Percentiles rank a stretch among this genome's conserved stretches.
Evolutionary conservation across 2,329 filamentous ascomycete genomes (phyloP).

Genomic region (Akanthomyces muscarius): DNA sequence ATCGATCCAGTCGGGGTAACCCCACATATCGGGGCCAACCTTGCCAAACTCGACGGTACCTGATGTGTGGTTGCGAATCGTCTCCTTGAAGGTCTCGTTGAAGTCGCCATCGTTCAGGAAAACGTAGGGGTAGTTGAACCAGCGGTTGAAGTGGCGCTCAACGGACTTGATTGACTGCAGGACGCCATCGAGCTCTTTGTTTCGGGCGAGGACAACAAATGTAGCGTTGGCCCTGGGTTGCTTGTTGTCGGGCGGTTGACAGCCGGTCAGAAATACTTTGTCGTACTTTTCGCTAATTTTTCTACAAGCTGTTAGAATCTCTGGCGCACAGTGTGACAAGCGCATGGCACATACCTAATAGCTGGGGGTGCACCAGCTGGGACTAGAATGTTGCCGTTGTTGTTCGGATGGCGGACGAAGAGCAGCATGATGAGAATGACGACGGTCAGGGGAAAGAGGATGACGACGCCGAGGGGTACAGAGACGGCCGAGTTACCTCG

Average conservation of each 20-base stretch:
- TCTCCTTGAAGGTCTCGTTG: constrained; percentile 88
- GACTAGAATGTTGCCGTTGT: constrained; percentile 77
- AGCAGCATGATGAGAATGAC: constrained; percentile 86
- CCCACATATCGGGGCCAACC: constrained; percentile 89
- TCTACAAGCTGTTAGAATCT: constrained; percentile 41
- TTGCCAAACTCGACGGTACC: constrained; percentile 86
- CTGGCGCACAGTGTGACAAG: too few relatives aligned
- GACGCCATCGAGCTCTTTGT: constrained; percentile 94
- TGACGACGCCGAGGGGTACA: constrained; percentile 84
- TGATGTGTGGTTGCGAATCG: constrained; percentile 86
- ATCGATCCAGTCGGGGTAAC: constrained; percentile 95
- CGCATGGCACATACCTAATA: constrained; percentile 62
- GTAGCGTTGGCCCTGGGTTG: constrained; percentile 85
- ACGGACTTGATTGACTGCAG: constrained; percentile 97
- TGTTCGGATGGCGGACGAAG: constrained; percentile 82
- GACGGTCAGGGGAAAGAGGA: constrained; percentile 88
- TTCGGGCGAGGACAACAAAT: constrained; percentile 91
- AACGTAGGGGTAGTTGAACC: constrained; percentile 98
- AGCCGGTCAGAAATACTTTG: constrained; percentile 92
- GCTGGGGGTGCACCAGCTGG: constrained; percentile 82
- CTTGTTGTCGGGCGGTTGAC: constrained; percentile 73
- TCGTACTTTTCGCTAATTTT: constrained; percentile 97
- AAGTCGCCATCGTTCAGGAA: constrained; percentile 98
- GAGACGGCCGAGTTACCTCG: constrained; percentile 90
- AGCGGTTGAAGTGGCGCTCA: constrained; percentile 97